These are phyloP conservation scores for Paecilomyces sp. DNA, from an alignment of 2,329 filamentous ascomycete species.

Conservation along the genomic window DNA sequence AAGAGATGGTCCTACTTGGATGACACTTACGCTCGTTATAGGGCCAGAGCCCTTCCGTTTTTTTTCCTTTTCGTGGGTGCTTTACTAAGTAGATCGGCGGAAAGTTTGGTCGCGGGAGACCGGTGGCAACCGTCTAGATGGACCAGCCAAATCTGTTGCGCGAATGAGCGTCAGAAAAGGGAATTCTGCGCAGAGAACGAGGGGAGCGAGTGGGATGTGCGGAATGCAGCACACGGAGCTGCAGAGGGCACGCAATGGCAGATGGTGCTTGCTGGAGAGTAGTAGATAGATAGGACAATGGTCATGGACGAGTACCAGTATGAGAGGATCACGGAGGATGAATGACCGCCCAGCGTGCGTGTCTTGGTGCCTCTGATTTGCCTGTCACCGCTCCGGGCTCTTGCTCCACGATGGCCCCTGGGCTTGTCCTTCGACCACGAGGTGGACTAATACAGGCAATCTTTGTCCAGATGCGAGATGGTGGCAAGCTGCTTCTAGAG, in stretches of 20 bases:
- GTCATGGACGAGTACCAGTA: background rate
- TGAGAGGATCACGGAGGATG: background rate
- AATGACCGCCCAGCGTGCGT: slow-evolving; percentile 9
- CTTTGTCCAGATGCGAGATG: background rate
- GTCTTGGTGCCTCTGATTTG: slow-evolving; percentile 14
- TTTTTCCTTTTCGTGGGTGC: background rate
- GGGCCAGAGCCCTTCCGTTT: background rate
- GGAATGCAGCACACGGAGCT: background rate
- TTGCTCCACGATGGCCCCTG: background rate
- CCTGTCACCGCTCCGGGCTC: background rate
- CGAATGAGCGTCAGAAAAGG: background rate
- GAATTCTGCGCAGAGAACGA: background rate
- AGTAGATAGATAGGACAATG: background rate
- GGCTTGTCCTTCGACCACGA: no score
- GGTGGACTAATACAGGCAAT: background rate
- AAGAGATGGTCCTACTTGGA: background rate
- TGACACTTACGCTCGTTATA: background rate
- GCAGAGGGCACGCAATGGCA: background rate
- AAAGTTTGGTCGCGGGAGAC: background rate
- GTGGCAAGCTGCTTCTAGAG: background rate
- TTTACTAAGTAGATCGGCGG: background rate
- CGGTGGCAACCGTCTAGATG: background rate
- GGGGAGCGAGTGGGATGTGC: background rate
- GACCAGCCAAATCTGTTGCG: background rate
- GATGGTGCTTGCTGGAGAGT: background rate